Evolutionary conservation across 2,329 filamentous ascomycete species (phyloP).

Genomic region (Alternaria triticimaculans): DNA sequence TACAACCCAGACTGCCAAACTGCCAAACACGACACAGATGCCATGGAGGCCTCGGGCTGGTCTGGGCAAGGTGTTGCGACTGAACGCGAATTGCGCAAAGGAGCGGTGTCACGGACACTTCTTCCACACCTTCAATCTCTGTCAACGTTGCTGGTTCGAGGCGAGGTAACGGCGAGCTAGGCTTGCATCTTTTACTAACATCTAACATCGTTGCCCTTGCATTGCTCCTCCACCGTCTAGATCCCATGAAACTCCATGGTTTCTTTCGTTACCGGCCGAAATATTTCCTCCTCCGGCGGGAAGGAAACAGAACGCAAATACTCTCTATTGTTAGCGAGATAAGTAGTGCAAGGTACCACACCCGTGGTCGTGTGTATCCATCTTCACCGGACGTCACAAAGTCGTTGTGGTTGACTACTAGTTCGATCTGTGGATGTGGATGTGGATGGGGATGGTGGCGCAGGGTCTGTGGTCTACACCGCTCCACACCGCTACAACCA

Average conservation of each 20-base stretch:
- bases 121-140: not conserved
- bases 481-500: slow-evolving; percentile 22
- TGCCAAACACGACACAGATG: not conserved
- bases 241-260: not conserved
- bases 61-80: not conserved
- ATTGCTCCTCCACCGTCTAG: not conserved
- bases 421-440: too few relatives aligned
- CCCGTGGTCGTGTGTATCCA: not conserved
- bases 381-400: slow-evolving; percentile 11
- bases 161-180: not conserved
- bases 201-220: not conserved
- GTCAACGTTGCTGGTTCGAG: not conserved
- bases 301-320: not conserved
- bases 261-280: not conserved
- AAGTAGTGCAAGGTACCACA: not conserved
- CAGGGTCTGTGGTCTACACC: slow-evolving; percentile 13
- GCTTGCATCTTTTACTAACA: not conserved
- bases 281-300: not conserved
- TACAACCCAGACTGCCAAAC: not conserved
- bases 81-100: not conserved
- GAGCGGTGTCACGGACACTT: not conserved
- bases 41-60: not conserved
- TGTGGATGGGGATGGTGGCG: too few relatives aligned
- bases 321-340: not conserved
- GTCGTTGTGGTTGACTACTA: not conserved